Conservation (phyloP, 163 green algal genomes). For the Volvox carteri region DNA sequence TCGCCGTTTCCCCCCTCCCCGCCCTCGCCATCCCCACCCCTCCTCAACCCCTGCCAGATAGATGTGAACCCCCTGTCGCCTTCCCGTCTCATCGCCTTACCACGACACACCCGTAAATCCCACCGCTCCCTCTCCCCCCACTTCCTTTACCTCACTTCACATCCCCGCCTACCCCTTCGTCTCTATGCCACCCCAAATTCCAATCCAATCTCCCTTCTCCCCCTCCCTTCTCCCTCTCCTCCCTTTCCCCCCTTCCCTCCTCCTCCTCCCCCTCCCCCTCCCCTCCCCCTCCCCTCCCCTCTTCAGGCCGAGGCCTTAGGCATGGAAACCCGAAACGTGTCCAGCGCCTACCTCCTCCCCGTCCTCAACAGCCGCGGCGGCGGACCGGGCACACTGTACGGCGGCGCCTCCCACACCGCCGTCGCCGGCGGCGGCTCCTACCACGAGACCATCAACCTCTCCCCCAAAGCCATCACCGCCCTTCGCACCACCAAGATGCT, state of each 20-base stretch:
- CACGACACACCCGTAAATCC: neutral
- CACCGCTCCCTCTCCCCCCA: neutral
- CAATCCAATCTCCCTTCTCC: neutral
- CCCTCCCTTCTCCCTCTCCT: neutral
- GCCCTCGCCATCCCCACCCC: too few relatives aligned
- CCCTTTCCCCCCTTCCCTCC: neutral
- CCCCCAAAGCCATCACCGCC: constrained; percentile 48
- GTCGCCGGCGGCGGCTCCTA: neutral
- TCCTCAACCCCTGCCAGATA: too few relatives aligned
- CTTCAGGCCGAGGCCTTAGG: constrained; percentile 57
- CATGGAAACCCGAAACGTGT: constrained; percentile 59
- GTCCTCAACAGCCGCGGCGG: constrained; percentile 25
- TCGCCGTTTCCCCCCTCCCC: too few relatives aligned
- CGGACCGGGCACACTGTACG: neutral
- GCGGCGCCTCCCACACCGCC: constrained; percentile 13
- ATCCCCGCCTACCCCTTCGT: neutral
- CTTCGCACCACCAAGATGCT: constrained; percentile 58
- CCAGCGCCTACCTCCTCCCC: constrained; percentile 52
- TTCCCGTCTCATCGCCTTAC: too few relatives aligned
- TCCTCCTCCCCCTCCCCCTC: neutral
- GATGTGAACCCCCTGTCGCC: too few relatives aligned
- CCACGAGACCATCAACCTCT: constrained; percentile 48
- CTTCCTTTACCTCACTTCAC: neutral
- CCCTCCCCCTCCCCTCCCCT: neutral
- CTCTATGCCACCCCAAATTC: neutral